Percentiles rank a stretch among this genome's conserved stretches.
phyloP scores from a whole-genome alignment of 2,329 filamentous ascomycete species.

The Hypomyces perniciosus region DNA sequence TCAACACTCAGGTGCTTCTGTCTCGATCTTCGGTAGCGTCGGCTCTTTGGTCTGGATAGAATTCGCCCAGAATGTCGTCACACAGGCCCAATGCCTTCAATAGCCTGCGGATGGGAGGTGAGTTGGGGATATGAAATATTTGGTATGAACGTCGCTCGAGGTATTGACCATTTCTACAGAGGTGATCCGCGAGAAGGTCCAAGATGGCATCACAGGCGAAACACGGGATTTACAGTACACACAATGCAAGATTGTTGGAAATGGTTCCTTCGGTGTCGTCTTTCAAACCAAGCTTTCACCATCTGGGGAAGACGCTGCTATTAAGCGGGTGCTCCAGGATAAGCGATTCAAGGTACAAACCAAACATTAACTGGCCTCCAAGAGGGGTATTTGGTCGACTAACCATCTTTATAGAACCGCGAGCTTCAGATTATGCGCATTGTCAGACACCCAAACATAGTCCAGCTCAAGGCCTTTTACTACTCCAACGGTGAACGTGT shows the following conservation, averaged over 20 bases:
- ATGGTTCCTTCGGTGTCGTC: slow-evolving; percentile 96
- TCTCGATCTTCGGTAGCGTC: slow-evolving; percentile 22
- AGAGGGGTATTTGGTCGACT: slow-evolving; percentile 4
- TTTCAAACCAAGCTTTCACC: slow-evolving; percentile 98
- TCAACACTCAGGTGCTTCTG: slow-evolving; percentile 18
- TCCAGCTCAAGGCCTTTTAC: slow-evolving; percentile 98
- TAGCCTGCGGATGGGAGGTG: slow-evolving; percentile 93
- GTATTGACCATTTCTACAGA: slow-evolving; percentile 47
- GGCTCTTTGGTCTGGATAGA: slow-evolving; percentile 22
- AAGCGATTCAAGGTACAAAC: slow-evolving; percentile 90
- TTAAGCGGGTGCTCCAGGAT: slow-evolving; percentile 97
- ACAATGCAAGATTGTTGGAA: slow-evolving; percentile 98
- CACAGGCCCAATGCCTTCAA: slow-evolving; percentile 86
- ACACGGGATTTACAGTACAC: slow-evolving; percentile 97
- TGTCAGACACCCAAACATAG: slow-evolving; percentile 96
- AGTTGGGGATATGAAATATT: slow-evolving; percentile 34
- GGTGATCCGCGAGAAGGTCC: slow-evolving; percentile 96
- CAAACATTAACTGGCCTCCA: slow-evolving; percentile 1
- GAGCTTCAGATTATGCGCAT: slow-evolving; percentile 99
- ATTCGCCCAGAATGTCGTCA: slow-evolving; percentile 63
- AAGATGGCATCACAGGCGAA: slow-evolving; percentile 95
- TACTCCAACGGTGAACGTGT: slow-evolving; percentile 98
- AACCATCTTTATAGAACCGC: slow-evolving; percentile 67
- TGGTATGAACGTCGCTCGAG: neutral
- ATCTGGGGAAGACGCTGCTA: slow-evolving; percentile 96